A percentile compares a stretch with the other conserved stretches of the same genome.
Evolutionary conservation across 2,329 filamentous ascomycete species (phyloP).

Genomic region (Beauveria asiatica): DNA sequence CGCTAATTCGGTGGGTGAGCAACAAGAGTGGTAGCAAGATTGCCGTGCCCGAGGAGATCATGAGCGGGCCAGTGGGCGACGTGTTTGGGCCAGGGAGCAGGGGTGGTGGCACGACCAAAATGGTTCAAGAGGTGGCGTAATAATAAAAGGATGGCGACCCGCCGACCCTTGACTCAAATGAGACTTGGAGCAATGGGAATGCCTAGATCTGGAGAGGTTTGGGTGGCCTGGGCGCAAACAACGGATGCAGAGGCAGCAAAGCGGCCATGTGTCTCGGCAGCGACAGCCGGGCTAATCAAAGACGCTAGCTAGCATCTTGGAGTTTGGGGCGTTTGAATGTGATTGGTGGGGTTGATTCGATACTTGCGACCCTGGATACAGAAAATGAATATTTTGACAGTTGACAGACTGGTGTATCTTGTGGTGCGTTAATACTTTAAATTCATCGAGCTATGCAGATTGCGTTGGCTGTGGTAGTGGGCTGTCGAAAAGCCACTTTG

Average conservation of each 20-base stretch:
- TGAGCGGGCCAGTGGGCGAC: constrained; percentile 52
- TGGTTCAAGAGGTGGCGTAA: constrained; percentile 47
- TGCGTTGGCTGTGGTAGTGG: background rate
- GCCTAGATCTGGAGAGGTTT: background rate
- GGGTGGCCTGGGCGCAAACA: background rate
- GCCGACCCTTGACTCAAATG: too few species aligned
- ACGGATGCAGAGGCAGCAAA: background rate
- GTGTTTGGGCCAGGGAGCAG: constrained; percentile 36
- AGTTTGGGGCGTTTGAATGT: background rate
- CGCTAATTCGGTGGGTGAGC: constrained; percentile 64
- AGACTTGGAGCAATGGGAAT: too few species aligned
- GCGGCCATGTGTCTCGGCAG: background rate
- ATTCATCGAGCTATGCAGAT: background rate
- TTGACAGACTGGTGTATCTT: too few species aligned
- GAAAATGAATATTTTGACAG: background rate
- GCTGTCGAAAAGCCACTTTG: background rate
- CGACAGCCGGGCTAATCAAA: background rate
- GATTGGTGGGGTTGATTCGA: background rate
- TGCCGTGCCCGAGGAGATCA: constrained; percentile 59
- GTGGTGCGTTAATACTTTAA: background rate
- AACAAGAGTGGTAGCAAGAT: constrained; percentile 55
- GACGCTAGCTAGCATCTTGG: background rate
- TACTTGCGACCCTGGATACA: background rate
- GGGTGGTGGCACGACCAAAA: constrained; percentile 32
- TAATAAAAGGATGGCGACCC: background rate